A percentile compares a stretch with the other conserved stretches of the same genome.
Evolutionary conservation across 257 asterid genomes (phyloP).

Genomic region (Henckelia pumila): DNA sequence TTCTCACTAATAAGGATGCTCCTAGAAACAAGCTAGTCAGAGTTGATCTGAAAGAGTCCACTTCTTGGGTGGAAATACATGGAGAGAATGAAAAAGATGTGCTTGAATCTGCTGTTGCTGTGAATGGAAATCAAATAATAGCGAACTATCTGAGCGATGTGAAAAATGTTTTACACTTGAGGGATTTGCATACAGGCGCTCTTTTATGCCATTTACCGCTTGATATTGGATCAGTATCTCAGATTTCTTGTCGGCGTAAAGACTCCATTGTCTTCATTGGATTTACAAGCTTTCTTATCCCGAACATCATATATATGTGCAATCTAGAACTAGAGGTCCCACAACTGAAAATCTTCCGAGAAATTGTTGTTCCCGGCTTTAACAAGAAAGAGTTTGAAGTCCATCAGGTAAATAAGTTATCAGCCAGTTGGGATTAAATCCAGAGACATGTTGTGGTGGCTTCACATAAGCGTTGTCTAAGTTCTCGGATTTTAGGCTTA

Average conservation of each 20-base stretch:
- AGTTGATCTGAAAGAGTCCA: constrained; percentile 60
- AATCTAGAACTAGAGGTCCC: constrained; percentile 54
- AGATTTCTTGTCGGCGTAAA: constrained; percentile 66
- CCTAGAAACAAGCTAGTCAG: constrained; percentile 85
- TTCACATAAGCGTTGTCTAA: background rate
- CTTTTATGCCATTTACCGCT: constrained; percentile 67
- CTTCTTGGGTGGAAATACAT: constrained; percentile 72
- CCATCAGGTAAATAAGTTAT: constrained; percentile 58
- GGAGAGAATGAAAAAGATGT: constrained; percentile 66
- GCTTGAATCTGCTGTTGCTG: constrained; percentile 80
- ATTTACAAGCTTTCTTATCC: constrained; percentile 83
- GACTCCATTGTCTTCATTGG: constrained; percentile 58
- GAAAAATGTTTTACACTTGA: constrained; percentile 77
- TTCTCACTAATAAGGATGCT: constrained; percentile 81
- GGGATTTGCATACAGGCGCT: constrained; percentile 73
- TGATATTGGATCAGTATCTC: constrained; percentile 79
- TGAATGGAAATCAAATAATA: constrained; percentile 58
- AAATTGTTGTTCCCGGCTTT: constrained; percentile 75
- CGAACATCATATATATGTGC: constrained; percentile 74
- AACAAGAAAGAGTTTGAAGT: constrained; percentile 65
- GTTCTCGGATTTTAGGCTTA: constrained; percentile 2
- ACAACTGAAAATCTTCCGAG: constrained; percentile 62
- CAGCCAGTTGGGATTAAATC: background rate
- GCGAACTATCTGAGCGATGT: constrained; percentile 81
- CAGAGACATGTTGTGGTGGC: constrained; percentile 13